Evolutionary conservation across 106 monocot genomes (phyloP).

Genomic region (Dioscorea dumetorum): DNA sequence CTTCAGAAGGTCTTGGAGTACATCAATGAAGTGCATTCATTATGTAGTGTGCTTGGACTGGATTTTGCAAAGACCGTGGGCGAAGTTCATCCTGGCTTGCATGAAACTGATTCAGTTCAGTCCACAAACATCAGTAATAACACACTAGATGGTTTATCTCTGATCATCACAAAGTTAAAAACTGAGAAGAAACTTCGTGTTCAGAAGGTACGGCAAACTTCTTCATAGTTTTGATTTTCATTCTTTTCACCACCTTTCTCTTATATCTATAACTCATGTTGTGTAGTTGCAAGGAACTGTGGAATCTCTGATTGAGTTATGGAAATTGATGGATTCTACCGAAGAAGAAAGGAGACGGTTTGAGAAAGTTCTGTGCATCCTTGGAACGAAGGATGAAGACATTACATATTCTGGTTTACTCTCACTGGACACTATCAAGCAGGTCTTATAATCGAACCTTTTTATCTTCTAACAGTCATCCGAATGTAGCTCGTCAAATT

Average conservation of each 20-base stretch:
- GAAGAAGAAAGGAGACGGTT: conserved; percentile 59
- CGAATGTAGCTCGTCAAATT: too few species aligned
- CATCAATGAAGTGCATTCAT: conserved; percentile 70
- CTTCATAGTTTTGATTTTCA: background rate
- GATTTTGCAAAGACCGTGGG: conserved; percentile 69
- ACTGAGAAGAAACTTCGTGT: conserved; percentile 49
- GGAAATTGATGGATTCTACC: conserved; percentile 87
- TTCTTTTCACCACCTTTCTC: background rate
- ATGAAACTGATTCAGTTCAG: conserved; percentile 33
- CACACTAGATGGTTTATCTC: conserved; percentile 68
- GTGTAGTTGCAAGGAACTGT: conserved; percentile 62
- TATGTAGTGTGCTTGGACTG: conserved; percentile 73
- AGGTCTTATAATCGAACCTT: conserved; percentile 31
- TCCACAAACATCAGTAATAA: conserved; percentile 64
- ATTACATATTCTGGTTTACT: conserved; percentile 46
- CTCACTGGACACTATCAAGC: conserved; percentile 55
- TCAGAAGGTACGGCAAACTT: conserved; percentile 40
- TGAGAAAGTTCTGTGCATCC: conserved; percentile 36
- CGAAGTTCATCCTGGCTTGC: conserved; percentile 92
- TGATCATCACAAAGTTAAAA: conserved; percentile 46
- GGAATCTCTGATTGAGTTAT: conserved; percentile 51
- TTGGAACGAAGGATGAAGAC: conserved; percentile 37
- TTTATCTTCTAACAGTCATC: too few species aligned
- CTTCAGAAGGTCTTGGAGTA: conserved; percentile 66
- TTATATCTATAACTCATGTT: background rate